Base-by-base conservation (phyloP, 352 stramenopile genomes). In the Phytophthora pluvialis region DNA sequence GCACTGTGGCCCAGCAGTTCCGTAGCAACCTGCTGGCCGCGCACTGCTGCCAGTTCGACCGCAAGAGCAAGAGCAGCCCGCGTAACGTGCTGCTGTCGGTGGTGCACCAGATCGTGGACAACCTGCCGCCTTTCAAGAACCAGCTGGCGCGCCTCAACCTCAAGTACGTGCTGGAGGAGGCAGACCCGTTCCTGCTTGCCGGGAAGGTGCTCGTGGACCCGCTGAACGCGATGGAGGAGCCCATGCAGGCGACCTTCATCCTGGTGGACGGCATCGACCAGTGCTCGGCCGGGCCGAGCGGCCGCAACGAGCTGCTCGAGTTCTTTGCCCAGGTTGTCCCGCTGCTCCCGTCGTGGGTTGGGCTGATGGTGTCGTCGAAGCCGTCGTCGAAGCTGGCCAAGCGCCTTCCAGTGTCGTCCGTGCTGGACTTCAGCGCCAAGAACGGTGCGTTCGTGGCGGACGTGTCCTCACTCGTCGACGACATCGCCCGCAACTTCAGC, bases 141-240 rank as follows among this genome's bases (percentile, higher is more conserved):
- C 88, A 95, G 54, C 72, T 95, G 39, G 84, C 85, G 9, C 71
- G 88, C 46, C 76, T 95, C 11, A 95, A 95, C 48, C 73, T 95
- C 13, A 78, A 78, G 51, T 95, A 95, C 64, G 83, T 94, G 26
- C 63, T 94, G 15, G 78, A 94, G 62, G 88, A 95, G 57, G 71
- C 80, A 7, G 86, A 95, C 57, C 65, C 81, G 21, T 51, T 88
- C 10, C 76, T 84, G 10, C 73, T 95, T 18, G 83, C 88, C 6
- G 62, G 60, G 9, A 95, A 95, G 64, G 64, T 95, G 52, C 67
- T 95, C 0, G 65, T 94, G 21, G 88, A 95, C 31, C 88, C 88
- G 15, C 67, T 95, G 6, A 75, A 78, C 35, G 65, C 78, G n/a
- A 31, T 94, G 8, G 81, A 91, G 42, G 83, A 90, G 55, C 84